Conservation (phyloP, 148 eudicot genomes). For the Nyssa sinensis region DNA sequence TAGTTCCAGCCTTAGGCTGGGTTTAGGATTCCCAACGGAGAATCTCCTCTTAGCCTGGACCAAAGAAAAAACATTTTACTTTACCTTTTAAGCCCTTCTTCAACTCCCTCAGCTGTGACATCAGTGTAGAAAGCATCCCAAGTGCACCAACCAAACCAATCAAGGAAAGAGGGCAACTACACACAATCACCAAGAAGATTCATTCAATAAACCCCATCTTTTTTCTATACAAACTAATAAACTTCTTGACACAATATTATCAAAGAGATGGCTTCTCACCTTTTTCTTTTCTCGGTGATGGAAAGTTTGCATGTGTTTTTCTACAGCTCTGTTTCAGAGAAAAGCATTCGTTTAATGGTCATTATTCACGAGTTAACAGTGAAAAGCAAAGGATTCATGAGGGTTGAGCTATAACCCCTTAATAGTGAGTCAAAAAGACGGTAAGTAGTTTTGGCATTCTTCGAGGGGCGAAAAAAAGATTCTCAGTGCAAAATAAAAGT, state of each 20-base stretch:
- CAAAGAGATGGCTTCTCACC: slow-evolving; percentile 37
- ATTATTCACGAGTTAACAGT: not conserved
- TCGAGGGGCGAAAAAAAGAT: too few relatives aligned
- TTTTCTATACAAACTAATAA: not conserved
- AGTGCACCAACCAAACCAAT: slow-evolving; percentile 99
- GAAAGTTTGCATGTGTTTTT: slow-evolving; percentile 88
- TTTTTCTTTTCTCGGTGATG: slow-evolving; percentile 86
- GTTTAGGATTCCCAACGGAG: too few relatives aligned
- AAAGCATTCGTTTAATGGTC: not conserved
- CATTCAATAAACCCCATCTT: not conserved
- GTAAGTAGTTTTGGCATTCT: not conserved
- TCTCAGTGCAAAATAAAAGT: not conserved
- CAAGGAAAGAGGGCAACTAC: slow-evolving; percentile 79
- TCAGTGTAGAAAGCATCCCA: slow-evolving; percentile 99
- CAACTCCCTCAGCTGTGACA: slow-evolving; percentile 96
- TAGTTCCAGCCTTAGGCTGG: too few relatives aligned
- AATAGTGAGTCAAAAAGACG: not conserved
- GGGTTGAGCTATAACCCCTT: not conserved
- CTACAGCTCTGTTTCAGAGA: slow-evolving; percentile 61
- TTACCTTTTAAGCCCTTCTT: slow-evolving; percentile 84
- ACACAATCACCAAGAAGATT: slow-evolving; percentile 15
- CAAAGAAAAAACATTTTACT: too few relatives aligned
- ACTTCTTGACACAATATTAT: not conserved
- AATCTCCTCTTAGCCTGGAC: too few relatives aligned
- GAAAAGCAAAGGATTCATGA: not conserved